Conservation (phyloP, 129 eudicot species). For the Artemisia tridentata region DNA sequence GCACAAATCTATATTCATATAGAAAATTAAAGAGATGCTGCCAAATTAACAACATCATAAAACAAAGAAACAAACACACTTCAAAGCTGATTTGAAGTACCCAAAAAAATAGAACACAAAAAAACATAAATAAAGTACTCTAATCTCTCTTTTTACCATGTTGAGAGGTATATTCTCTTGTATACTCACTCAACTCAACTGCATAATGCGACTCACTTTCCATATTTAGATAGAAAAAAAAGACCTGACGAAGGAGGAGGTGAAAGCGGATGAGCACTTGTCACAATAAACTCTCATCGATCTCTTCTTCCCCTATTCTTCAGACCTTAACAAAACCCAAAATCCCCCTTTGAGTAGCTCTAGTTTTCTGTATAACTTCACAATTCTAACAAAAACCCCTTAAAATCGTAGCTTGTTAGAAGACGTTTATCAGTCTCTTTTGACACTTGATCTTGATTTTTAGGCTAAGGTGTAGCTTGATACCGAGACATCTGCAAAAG, state of each 20-base stretch:
- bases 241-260: conserved; percentile 51
- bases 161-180: conserved; percentile 45
- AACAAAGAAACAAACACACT: conserved; percentile 19
- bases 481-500: conserved; percentile 65
- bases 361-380: conserved; percentile 42
- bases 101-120: conserved; percentile 2
- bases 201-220: conserved; percentile 32
- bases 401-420: conserved; percentile 26
- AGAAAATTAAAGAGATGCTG: conserved; percentile 47
- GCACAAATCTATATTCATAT: conserved; percentile 38
- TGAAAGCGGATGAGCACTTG: conserved; percentile 98
- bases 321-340: conserved; percentile 35
- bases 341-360: conserved; percentile 26
- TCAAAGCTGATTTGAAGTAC: conserved; percentile 37
- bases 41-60: conserved; percentile 60
- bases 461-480: conserved; percentile 67
- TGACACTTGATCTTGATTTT: conserved; percentile 19
- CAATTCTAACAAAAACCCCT: conserved; percentile 45
- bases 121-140: conserved; percentile 9
- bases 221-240: conserved; percentile 26
- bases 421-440: conserved; percentile 6
- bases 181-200: conserved; percentile 50
- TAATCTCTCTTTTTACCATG: conserved; percentile 35
- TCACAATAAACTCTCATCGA: conserved; percentile 71
- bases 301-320: conserved; percentile 69